These are phyloP conservation scores for Pelargonium hybrid DNA, from an alignment of 441 rosid genomes.

Conservation along the genomic window DNA sequence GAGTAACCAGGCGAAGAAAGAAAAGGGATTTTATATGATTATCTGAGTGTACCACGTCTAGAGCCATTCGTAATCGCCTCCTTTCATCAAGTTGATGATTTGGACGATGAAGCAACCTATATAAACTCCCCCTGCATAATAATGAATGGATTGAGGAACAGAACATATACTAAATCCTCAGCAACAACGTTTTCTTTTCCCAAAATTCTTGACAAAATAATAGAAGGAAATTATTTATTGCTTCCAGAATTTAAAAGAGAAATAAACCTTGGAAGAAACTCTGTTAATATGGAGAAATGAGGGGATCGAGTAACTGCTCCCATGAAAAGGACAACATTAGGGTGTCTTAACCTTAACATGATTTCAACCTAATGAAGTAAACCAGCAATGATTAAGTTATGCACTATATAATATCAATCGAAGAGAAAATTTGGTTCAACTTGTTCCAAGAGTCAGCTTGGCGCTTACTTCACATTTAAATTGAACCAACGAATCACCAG, in stretches of 20 bases:
- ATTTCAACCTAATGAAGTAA: conserved; percentile 1
- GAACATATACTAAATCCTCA: not conserved
- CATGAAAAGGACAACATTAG: conserved; percentile 5
- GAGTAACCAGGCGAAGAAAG: not conserved
- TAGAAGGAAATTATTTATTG: not conserved
- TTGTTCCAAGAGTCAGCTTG: not conserved
- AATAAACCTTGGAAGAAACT: not conserved
- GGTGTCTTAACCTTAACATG: not conserved
- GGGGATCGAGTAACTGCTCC: not conserved
- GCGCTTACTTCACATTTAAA: conserved; percentile 1
- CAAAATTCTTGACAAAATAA: not conserved
- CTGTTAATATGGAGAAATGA: not conserved
- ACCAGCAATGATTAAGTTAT: not conserved
- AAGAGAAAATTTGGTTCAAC: too few species aligned
- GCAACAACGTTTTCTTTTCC: not conserved
- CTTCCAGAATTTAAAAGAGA: not conserved
- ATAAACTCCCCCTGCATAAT: conserved; percentile 84
- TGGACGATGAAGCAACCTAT: conserved; percentile 77
- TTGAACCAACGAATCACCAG: conserved; percentile 1
- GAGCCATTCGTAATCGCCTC: conserved; percentile 89
- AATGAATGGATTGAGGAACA: conserved; percentile 13
- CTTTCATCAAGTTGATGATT: conserved; percentile 63
- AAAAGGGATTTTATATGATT: not conserved
- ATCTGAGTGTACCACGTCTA: conserved; percentile 62
- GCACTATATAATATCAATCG: too few species aligned